Percentiles rank a stretch among this genome's conserved stretches.
These are phyloP conservation scores for Rhodotorula sphaerocarpa DNA, from an alignment of 768 basidiomycete species.

Conservation along the genomic window DNA sequence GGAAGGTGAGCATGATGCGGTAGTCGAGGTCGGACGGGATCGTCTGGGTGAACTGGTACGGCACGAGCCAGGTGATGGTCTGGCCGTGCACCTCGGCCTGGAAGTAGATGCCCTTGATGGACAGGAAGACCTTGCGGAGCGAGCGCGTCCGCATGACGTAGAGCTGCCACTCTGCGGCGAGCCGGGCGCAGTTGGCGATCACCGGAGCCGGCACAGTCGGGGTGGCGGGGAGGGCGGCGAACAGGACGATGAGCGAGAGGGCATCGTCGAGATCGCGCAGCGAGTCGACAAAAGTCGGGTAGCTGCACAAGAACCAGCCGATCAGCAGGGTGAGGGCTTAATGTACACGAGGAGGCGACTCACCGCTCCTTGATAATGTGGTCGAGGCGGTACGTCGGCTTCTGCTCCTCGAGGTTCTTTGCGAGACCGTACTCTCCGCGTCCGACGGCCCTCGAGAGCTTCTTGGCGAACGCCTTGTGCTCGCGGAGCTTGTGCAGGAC, in stretches of 20 bases:
- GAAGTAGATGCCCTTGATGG: constrained; percentile 96
- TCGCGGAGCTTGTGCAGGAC: constrained; percentile 85
- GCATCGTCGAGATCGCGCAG: constrained; percentile 95
- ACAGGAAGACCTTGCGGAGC: constrained; percentile 83
- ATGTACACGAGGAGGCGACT: too few species aligned
- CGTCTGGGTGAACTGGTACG: constrained; percentile 92
- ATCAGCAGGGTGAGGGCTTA: neutral
- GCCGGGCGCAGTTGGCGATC: constrained; percentile 78
- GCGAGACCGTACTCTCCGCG: constrained; percentile 91
- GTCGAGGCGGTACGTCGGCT: constrained; percentile 81
- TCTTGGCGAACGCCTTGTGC: constrained; percentile 97
- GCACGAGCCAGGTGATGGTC: constrained; percentile 88
- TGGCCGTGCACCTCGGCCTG: constrained; percentile 92
- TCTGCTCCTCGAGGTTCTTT: constrained; percentile 76
- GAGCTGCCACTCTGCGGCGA: constrained; percentile 92
- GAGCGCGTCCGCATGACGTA: constrained; percentile 81
- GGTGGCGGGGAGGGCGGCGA: constrained; percentile 82
- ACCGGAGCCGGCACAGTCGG: constrained; percentile 66
- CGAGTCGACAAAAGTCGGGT: constrained; percentile 93
- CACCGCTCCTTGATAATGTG: constrained; percentile 97
- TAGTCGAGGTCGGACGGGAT: constrained; percentile 92
- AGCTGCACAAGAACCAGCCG: constrained; percentile 51
- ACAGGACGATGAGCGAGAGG: constrained; percentile 86
- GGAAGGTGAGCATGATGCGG: constrained; percentile 93
- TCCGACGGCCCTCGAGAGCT: constrained; percentile 83